Conservation (phyloP, 495 filamentous ascomycete species). For the Aspergillus ostianus region DNA sequence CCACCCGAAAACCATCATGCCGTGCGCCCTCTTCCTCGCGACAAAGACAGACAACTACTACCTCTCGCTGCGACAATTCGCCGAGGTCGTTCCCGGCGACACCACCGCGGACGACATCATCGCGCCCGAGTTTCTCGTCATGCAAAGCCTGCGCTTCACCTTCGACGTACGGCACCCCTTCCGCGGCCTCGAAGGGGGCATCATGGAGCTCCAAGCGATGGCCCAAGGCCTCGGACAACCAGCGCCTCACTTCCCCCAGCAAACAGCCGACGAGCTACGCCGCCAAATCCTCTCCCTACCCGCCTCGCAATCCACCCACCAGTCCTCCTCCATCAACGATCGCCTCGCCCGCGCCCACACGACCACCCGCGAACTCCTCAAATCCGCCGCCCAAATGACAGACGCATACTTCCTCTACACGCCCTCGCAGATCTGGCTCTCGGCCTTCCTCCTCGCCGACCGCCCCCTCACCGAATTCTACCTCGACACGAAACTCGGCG, state of each 20-base stretch:
- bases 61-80: slow-evolving; percentile 66
- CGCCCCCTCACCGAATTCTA: slow-evolving; percentile 67
- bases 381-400: slow-evolving; percentile 76
- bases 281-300: slow-evolving; percentile 28
- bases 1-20: slow-evolving; percentile 80
- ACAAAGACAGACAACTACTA: slow-evolving; percentile 88
- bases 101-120: slow-evolving; percentile 71
- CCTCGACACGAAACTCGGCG: slow-evolving; percentile 66
- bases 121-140: slow-evolving; percentile 85
- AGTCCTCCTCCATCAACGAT: slow-evolving; percentile 30
- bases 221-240: slow-evolving; percentile 49
- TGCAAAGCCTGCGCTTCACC: slow-evolving; percentile 88
- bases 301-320: slow-evolving; percentile 20
- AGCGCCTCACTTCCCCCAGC: slow-evolving; percentile 33
- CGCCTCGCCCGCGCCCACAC: slow-evolving; percentile 67
- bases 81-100: slow-evolving; percentile 58
- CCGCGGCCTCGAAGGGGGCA: slow-evolving; percentile 77
- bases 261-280: slow-evolving; percentile 38
- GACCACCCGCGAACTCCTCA: slow-evolving; percentile 68
- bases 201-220: slow-evolving; percentile 77
- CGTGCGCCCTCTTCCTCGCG: slow-evolving; percentile 84
- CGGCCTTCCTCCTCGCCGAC: slow-evolving; percentile 74
- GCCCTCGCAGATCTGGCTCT: slow-evolving; percentile 88
- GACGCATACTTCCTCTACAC: slow-evolving; percentile 97
- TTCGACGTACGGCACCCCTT: slow-evolving; percentile 92